These are phyloP conservation scores for Puccinia triticina DNA, from an alignment of 1,284 basidiomycete genomes.

Conservation along the genomic window DNA sequence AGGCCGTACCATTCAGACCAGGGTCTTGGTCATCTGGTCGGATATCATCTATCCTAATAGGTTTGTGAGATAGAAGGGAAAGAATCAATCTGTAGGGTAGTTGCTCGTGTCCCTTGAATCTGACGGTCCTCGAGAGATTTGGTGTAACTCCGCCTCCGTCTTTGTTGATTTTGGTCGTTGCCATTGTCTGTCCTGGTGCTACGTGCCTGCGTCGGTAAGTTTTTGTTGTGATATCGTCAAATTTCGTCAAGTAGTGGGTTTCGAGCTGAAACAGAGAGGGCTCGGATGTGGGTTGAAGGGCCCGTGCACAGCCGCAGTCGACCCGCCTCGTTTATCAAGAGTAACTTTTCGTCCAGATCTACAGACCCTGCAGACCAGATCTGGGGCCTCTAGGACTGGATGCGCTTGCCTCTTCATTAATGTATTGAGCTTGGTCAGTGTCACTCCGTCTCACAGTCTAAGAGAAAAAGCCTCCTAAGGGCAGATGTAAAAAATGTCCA, in stretches of 20 bases:
- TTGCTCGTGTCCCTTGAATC: conserved; percentile 76
- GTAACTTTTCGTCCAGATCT: no score
- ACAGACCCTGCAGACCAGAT: no score
- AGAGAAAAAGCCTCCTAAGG: no score
- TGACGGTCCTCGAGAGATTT: conserved; percentile 56
- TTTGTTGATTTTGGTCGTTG: background rate
- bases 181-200: background rate
- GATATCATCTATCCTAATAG: conserved; percentile 84
- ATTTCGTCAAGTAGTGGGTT: background rate
- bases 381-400: no score
- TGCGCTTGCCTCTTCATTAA: no score
- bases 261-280: no score
- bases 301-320: background rate
- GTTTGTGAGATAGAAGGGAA: conserved; percentile 82
- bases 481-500: background rate
- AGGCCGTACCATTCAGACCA: conserved; percentile 73
- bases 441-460: no score
- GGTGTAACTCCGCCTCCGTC: background rate
- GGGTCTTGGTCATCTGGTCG: conserved; percentile 90
- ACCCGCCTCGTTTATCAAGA: background rate
- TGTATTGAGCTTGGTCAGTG: no score
- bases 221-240: background rate
- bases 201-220: background rate
- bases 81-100: conserved; percentile 83
- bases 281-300: background rate